These are phyloP conservation scores for Mangifera indica DNA, from an alignment of 345 rosid genomes.

Conservation along the genomic window DNA sequence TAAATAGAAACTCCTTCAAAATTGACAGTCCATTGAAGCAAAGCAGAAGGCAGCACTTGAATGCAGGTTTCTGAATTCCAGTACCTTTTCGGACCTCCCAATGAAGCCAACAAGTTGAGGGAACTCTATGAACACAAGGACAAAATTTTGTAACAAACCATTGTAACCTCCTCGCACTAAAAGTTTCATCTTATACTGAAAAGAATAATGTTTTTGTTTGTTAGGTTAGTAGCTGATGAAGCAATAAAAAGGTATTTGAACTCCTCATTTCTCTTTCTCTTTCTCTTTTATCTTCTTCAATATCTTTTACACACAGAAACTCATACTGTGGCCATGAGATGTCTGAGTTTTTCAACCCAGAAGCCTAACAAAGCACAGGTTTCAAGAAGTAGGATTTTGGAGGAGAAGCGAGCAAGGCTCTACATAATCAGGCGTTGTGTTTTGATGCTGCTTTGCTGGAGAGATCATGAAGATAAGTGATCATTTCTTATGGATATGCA, in stretches of 20 bases:
- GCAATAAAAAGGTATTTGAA: not conserved
- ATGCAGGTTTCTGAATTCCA: conserved; percentile 8
- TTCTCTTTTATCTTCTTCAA: conserved; percentile 11
- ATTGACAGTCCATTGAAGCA: conserved; percentile 1
- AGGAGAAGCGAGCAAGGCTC: conserved; percentile 37
- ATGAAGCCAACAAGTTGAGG: conserved; percentile 12
- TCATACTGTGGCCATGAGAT: conserved; percentile 22
- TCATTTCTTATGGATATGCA: not conserved
- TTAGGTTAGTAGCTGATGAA: not conserved
- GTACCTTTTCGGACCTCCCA: conserved; percentile 20
- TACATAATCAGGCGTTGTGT: conserved; percentile 38
- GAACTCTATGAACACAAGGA: conserved; percentile 21
- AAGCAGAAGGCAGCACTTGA: conserved; percentile 6
- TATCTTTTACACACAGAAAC: not conserved
- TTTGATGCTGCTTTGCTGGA: conserved; percentile 43
- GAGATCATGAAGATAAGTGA: conserved; percentile 28
- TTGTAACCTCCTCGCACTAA: conserved; percentile 24
- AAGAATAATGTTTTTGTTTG: not conserved
- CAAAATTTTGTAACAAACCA: conserved; percentile 30
- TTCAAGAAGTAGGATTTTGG: conserved; percentile 21
- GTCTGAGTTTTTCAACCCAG: conserved; percentile 8
- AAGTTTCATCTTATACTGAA: conserved; percentile 6
- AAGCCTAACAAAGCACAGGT: conserved; percentile 17
- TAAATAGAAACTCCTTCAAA: conserved; percentile 12
- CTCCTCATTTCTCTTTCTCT: not conserved